These are phyloP conservation scores for Suillus subluteus DNA, from an alignment of 768 basidiomycete species.

Conservation along the genomic window DNA sequence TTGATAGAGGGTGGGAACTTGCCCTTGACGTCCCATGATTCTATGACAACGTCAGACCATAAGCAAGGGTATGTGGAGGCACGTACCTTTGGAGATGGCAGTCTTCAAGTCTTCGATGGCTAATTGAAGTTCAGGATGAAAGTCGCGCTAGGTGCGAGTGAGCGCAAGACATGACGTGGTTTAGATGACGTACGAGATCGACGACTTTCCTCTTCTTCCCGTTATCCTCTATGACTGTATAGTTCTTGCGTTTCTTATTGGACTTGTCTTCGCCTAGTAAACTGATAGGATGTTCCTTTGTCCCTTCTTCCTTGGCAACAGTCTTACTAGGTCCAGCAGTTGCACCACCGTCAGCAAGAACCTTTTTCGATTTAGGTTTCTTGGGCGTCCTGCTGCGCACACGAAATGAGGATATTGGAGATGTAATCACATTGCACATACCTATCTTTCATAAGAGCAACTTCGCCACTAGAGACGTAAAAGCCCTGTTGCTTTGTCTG, in stretches of 20 bases:
- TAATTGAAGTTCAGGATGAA: conserved; percentile 70
- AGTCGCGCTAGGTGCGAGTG: conserved; percentile 49
- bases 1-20: conserved; percentile 89
- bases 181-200: conserved; percentile 53
- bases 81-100: conserved; percentile 62
- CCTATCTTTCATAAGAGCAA: conserved; percentile 84
- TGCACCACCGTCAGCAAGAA: conserved; percentile 21
- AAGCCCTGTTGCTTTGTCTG: conserved; percentile 93
- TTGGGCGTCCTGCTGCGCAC: conserved; percentile 53
- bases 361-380: conserved; percentile 73
- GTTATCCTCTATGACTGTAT: conserved; percentile 52
- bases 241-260: conserved; percentile 58
- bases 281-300: conserved; percentile 55
- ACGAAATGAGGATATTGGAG: conserved; percentile 18
- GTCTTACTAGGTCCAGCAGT: conserved; percentile 17
- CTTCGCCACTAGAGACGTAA: conserved; percentile 88
- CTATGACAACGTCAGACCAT: conserved; percentile 39
- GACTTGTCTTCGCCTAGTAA: conserved; percentile 43
- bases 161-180: neutral
- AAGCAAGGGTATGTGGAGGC: neutral
- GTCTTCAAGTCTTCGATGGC: conserved; percentile 62
- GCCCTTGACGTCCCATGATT: conserved; percentile 79
- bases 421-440: conserved; percentile 25
- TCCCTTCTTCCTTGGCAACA: conserved; percentile 41
- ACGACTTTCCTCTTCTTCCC: conserved; percentile 76